Evolutionary conservation across 1,139 yeast genomes (phyloP).

Genomic region (Candida tetrigidarum): DNA sequence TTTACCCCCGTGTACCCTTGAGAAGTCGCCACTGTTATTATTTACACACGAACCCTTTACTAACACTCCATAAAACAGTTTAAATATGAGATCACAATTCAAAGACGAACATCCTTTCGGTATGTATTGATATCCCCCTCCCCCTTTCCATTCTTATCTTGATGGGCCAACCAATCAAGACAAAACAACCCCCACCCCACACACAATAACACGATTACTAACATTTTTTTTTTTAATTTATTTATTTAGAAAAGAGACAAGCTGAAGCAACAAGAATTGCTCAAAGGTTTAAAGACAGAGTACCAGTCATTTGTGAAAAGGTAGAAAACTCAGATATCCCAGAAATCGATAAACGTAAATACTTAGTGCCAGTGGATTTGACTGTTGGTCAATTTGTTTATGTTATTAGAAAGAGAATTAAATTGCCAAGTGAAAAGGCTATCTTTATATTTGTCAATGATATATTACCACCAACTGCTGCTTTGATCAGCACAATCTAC

Average conservation of each 20-base stretch:
- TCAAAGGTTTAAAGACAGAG: conserved; percentile 87
- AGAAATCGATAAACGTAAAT: conserved; percentile 95
- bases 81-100: conserved; percentile 83
- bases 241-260: conserved; percentile 87
- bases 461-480: conserved; percentile 97
- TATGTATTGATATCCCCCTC: too few relatives aligned
- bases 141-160: background rate
- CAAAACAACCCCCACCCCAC: background rate
- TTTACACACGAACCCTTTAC: background rate
- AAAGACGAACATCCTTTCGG: conserved; percentile 92
- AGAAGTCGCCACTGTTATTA: conserved; percentile 7
- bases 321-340: conserved; percentile 97
- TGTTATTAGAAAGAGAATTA: conserved; percentile 94
- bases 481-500: conserved; percentile 91
- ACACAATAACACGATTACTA: conserved; percentile 20
- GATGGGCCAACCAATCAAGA: background rate
- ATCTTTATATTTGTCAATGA: conserved; percentile 96
- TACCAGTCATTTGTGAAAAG: conserved; percentile 97
- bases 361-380: conserved; percentile 93
- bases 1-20: conserved; percentile 3
- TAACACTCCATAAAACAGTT: conserved; percentile 14
- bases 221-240: too few relatives aligned
- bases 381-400: conserved; percentile 98
- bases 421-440: conserved; percentile 96
- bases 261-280: conserved; percentile 94